Base-by-base conservation (phyloP, 2,329 filamentous ascomycete species). In the Huntiella moniliformis region DNA sequence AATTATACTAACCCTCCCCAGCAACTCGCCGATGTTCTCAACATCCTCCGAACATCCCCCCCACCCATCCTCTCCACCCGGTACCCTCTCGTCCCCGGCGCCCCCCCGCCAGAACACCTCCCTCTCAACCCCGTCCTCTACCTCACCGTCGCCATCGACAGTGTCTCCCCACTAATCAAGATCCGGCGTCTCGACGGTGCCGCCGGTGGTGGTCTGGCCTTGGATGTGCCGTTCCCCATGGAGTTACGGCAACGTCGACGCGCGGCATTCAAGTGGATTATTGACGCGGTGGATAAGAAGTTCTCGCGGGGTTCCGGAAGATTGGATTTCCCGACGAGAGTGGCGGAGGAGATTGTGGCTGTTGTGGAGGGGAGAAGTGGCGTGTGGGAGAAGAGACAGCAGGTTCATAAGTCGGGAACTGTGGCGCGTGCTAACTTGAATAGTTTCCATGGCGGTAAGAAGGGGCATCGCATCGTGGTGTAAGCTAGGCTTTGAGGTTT, bases 71-170 rank as follows among this genome's bases (percentile, higher is more conserved):
- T 81, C 57, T 83, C 79, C 60, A 74, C 82, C 16, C 64, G 70
- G 50, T 77, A 74, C 45, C 78, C 80, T 12, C 73, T 91, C 28
- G 66, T 88, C 32, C 81, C 85, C 2, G 82, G 82, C 47, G 70
- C 79, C 1, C 84, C 87, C 1, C 82, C 86, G 1, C 68, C 82
- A 17, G 67, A 72, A 3, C 79, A 88, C 55, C 79, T 98, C 7
- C 86, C 91, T 2, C 74, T 94, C 31, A 83, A 95, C 61, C 91
- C 91, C 1, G 71, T 92, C 46, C 73, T 83, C 46, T 98, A 96
- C 65, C 77, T 98, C 41, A 84, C 81, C 10, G 71, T 92, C 31
- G 86, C 87, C 31, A 78, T 98, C 56, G 91, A 98, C 68, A 92
- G 84, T 7, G 80, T 98, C 17, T 84, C 87, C 1, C 91, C 91